These are phyloP conservation scores for Schizophyllum commune DNA, from an alignment of 1,284 basidiomycete genomes.

Conservation along the genomic window DNA sequence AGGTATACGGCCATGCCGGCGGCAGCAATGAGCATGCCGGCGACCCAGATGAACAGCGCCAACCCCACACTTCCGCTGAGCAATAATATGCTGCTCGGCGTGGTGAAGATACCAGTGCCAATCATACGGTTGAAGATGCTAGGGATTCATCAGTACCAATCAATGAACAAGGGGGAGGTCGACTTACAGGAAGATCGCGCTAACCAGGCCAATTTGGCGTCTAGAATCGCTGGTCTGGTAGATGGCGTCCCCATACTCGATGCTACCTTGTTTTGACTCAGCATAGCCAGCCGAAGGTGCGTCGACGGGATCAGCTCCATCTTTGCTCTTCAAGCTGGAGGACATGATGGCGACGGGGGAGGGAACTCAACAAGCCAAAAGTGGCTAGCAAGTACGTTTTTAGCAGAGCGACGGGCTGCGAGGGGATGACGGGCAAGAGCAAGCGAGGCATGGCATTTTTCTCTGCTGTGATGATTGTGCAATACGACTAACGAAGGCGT, in stretches of 20 bases:
- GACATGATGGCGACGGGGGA: background rate
- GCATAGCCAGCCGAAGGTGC: background rate
- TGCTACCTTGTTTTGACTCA: background rate
- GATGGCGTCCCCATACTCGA: background rate
- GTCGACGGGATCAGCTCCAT: background rate
- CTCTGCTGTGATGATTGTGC: background rate
- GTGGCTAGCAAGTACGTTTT: background rate
- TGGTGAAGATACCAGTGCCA: constrained; percentile 76
- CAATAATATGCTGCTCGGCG: constrained; percentile 60
- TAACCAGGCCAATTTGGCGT: background rate
- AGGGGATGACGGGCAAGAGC: background rate
- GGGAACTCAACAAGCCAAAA: background rate
- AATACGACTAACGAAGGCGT: background rate
- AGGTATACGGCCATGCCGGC: constrained; percentile 67
- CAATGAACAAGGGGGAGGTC: background rate
- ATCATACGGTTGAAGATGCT: constrained; percentile 64
- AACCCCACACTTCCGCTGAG: constrained; percentile 60
- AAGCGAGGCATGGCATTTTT: background rate
- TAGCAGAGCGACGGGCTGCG: background rate
- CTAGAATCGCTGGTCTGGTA: background rate
- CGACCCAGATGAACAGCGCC: constrained; percentile 60
- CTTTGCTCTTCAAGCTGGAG: background rate
- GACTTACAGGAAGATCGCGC: background rate
- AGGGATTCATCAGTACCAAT: background rate
- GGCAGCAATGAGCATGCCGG: constrained; percentile 55